These are phyloP conservation scores for Suillus discolor DNA, from an alignment of 768 basidiomycete species.

Conservation along the genomic window DNA sequence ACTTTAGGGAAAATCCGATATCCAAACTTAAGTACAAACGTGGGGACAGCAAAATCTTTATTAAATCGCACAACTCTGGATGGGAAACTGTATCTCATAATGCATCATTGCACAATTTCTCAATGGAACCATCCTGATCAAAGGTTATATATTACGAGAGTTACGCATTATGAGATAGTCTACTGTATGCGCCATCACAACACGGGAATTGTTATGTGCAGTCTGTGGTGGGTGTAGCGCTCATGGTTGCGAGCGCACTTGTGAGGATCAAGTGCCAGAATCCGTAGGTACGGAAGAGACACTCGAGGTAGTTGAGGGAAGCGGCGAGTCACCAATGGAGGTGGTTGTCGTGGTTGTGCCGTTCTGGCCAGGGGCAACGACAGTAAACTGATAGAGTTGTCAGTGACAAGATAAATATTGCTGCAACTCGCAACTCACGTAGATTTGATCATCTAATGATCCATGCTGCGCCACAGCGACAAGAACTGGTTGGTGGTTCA, in stretches of 20 bases:
- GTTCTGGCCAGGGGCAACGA: slow-evolving; percentile 15
- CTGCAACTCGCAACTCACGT: slow-evolving; percentile 34
- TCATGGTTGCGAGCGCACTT: slow-evolving; percentile 2
- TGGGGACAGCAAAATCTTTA: too few relatives aligned
- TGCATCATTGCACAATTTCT: too few relatives aligned
- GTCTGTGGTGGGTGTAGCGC: neutral
- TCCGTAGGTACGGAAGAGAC: neutral
- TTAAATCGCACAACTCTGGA: too few relatives aligned
- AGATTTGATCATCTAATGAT: slow-evolving; percentile 42
- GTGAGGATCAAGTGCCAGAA: neutral
- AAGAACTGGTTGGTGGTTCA: slow-evolving; percentile 47
- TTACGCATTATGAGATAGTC: too few relatives aligned
- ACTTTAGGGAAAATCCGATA: too few relatives aligned
- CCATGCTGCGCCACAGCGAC: slow-evolving; percentile 44
- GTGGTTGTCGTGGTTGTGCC: slow-evolving; percentile 17
- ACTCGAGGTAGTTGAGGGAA: neutral
- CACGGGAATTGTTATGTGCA: neutral
- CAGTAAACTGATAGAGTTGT: slow-evolving; percentile 26
- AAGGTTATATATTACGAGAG: too few relatives aligned
- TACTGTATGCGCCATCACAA: neutral
- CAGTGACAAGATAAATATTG: neutral
- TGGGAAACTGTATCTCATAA: too few relatives aligned
- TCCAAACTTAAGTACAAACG: too few relatives aligned
- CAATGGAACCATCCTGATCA: too few relatives aligned
- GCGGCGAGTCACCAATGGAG: neutral